Evolutionary conservation across 2,329 filamentous ascomycete species (phyloP).

Genomic region (Xylaria sp.): DNA sequence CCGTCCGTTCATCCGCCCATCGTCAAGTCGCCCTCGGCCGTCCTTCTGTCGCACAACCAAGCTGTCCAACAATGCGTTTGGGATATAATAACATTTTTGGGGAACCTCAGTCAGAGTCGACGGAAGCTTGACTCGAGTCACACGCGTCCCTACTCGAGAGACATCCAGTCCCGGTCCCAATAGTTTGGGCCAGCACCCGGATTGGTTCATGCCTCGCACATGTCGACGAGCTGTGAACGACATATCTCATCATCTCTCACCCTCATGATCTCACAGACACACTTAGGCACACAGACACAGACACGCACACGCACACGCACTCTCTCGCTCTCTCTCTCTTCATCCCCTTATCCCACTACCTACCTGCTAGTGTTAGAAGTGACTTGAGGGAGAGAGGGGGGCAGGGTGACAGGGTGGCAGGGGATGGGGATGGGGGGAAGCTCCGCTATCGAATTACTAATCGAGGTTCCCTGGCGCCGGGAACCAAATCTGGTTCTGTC

Average conservation of each 20-base stretch:
- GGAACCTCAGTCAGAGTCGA: conserved; percentile 1
- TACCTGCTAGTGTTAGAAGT: too few species aligned
- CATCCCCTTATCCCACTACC: too few species aligned
- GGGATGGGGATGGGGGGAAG: too few species aligned
- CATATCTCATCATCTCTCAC: too few species aligned
- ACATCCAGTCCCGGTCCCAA: conserved; percentile 22
- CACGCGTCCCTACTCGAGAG: conserved; percentile 15
- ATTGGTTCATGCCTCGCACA: conserved; percentile 26
- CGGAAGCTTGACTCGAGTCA: conserved; percentile 5
- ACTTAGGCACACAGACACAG: too few species aligned
- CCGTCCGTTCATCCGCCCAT: not conserved
- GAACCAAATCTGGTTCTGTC: conserved; percentile 20
- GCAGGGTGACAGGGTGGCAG: too few species aligned
- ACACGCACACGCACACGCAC: too few species aligned
- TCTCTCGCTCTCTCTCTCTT: conserved; percentile 14
- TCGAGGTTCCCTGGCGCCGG: conserved; percentile 24
- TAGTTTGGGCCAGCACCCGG: conserved; percentile 26
- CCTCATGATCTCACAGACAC: too few species aligned
- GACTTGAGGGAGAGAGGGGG: too few species aligned
- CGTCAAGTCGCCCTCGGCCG: not conserved
- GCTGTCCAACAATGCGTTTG: not conserved
- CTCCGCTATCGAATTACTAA: conserved; percentile 17
- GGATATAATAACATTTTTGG: conserved; percentile 3
- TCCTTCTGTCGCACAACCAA: conserved; percentile 1
- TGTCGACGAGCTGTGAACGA: conserved; percentile 21